Conservation (phyloP, 1,139 yeast genomes). For the Kodamaea plutei region DNA sequence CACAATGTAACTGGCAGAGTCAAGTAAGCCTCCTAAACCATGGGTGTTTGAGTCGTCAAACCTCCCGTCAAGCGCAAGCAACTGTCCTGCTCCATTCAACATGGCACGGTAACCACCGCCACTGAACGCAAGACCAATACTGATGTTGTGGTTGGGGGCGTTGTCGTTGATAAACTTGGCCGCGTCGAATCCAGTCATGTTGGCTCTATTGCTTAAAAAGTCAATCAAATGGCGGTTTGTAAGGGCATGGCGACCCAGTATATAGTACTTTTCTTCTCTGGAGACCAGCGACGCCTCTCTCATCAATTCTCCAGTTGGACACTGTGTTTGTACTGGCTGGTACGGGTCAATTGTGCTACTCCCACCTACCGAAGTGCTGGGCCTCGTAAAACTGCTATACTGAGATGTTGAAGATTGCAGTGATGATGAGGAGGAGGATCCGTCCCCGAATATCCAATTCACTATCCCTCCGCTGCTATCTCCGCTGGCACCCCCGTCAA, state of each 20-base stretch:
- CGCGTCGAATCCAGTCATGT: slow-evolving; percentile 33
- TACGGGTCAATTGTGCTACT: slow-evolving; percentile 18
- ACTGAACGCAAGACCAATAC: slow-evolving; percentile 41
- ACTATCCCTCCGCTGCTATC: background rate
- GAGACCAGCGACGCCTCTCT: slow-evolving; percentile 29
- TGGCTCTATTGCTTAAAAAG: slow-evolving; percentile 29
- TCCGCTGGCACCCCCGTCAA: background rate
- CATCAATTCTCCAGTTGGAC: slow-evolving; percentile 19
- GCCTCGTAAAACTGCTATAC: too few relatives aligned
- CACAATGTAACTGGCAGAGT: slow-evolving; percentile 34
- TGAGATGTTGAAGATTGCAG: background rate
- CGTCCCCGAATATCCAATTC: background rate
- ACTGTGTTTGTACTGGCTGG: slow-evolving; percentile 23
- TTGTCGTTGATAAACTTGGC: slow-evolving; percentile 23
- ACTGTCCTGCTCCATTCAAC: slow-evolving; percentile 42
- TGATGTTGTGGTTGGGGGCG: slow-evolving; percentile 28
- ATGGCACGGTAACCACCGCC: slow-evolving; percentile 49
- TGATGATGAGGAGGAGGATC: background rate
- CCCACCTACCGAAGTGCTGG: background rate
- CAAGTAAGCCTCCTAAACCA: slow-evolving; percentile 41
- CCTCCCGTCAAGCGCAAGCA: slow-evolving; percentile 35
- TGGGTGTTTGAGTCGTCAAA: slow-evolving; percentile 19
- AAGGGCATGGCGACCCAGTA: slow-evolving; percentile 23
- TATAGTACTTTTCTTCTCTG: slow-evolving; percentile 25
- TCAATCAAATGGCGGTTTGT: slow-evolving; percentile 31